A percentile compares a stretch with the other conserved stretches of the same genome.
These are phyloP conservation scores for Naganishia onofrii DNA, from an alignment of 768 basidiomycete genomes.

Conservation along the genomic window DNA sequence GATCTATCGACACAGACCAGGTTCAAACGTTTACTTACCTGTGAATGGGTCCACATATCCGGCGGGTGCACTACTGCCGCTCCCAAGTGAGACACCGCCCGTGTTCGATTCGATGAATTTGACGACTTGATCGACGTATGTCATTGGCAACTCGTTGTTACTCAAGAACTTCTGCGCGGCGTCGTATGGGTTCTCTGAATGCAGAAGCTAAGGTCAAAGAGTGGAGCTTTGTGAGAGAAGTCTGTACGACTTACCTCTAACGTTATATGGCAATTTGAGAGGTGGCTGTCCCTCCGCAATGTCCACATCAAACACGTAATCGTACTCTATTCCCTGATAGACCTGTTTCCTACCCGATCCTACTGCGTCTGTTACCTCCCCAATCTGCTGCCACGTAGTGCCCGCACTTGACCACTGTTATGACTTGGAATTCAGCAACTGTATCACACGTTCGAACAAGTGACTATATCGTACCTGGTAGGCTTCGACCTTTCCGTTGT, in stretches of 20 bases:
- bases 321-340: constrained; percentile 91
- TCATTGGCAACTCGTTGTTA: constrained; percentile 73
- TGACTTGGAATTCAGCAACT: background rate
- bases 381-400: constrained; percentile 83
- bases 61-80: constrained; percentile 60
- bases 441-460: background rate
- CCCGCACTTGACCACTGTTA: constrained; percentile 74
- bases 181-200: constrained; percentile 78
- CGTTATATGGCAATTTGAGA: constrained; percentile 90
- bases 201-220: background rate
- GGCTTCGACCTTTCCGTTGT: constrained; percentile 76
- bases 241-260: constrained; percentile 60
- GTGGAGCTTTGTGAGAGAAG: background rate
- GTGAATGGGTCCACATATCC: constrained; percentile 57
- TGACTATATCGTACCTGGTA: constrained; percentile 66
- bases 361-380: constrained; percentile 92
- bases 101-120: constrained; percentile 92
- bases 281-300: constrained; percentile 88
- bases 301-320: constrained; percentile 97
- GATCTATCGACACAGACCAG: background rate
- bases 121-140: constrained; percentile 85
- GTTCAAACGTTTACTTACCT: constrained; percentile 30
- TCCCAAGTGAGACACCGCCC: constrained; percentile 65
- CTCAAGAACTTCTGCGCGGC: constrained; percentile 87
- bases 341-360: constrained; percentile 85